A percentile compares a stretch with the other conserved stretches of the same genome.
phyloP scores from a whole-genome alignment of 1,284 basidiomycete species.

The Sphaerobolus stellatus region DNA sequence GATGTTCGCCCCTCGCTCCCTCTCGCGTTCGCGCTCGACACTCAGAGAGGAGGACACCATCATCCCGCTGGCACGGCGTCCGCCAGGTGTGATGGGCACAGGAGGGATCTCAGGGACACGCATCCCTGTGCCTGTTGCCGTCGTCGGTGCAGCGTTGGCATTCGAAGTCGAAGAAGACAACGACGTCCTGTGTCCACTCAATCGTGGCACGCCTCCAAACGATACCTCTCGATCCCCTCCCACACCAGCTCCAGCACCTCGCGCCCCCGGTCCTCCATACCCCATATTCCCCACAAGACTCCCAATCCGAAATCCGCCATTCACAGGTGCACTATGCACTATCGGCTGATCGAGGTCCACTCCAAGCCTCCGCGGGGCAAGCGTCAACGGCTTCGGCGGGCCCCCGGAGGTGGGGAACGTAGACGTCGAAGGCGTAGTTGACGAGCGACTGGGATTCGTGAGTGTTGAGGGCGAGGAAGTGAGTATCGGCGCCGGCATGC shows the following conservation, averaged over 20 bases:
- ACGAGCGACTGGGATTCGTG: too few relatives aligned
- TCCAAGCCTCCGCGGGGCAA: slow-evolving; percentile 6
- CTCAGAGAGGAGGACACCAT: too few relatives aligned
- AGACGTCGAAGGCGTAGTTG: not conserved
- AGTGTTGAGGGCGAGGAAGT: too few relatives aligned
- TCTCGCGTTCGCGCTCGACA: not conserved
- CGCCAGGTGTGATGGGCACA: slow-evolving; percentile 8
- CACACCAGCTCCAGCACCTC: not conserved
- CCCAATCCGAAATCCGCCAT: slow-evolving; percentile 1
- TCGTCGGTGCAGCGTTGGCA: not conserved
- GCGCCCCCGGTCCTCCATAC: not conserved
- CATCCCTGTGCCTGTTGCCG: not conserved
- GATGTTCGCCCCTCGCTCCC: not conserved
- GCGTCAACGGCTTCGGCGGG: slow-evolving; percentile 4
- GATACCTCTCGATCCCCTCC: not conserved
- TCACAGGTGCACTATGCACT: slow-evolving; percentile 8
- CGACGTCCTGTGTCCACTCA: not conserved
- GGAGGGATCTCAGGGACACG: slow-evolving; percentile 8
- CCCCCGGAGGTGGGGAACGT: not conserved
- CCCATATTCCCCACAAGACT: not conserved
- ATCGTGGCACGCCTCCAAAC: not conserved
- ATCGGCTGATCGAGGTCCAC: too few relatives aligned
- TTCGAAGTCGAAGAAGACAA: not conserved
- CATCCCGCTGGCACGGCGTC: too few relatives aligned
- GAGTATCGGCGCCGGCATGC: too few relatives aligned